Percentiles rank a stretch among this genome's conserved stretches.
These are phyloP conservation scores for Apophysomyces elegans DNA, from an alignment of 371 early-diverging fungal genomes.

Conservation along the genomic window DNA sequence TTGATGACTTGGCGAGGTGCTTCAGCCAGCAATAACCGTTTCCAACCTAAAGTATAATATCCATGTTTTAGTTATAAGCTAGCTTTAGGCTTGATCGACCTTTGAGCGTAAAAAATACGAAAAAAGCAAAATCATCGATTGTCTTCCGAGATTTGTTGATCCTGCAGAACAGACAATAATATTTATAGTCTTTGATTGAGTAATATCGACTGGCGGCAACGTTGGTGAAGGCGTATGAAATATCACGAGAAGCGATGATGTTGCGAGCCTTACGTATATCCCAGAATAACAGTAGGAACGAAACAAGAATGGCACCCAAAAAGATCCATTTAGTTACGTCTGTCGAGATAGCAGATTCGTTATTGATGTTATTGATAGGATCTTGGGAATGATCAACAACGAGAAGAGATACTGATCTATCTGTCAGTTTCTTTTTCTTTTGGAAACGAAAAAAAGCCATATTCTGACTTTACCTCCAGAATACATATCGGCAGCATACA, in stretches of 20 bases:
- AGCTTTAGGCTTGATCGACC: conserved; percentile 42
- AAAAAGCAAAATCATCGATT: conserved; percentile 79
- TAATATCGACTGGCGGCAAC: conserved; percentile 72
- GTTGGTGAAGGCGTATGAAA: conserved; percentile 79
- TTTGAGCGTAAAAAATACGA: conserved; percentile 83
- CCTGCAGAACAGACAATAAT: conserved; percentile 82
- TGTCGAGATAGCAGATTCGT: conserved; percentile 33
- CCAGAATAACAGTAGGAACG: conserved; percentile 68
- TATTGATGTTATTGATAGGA: background rate
- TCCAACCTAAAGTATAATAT: conserved; percentile 66
- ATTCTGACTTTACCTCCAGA: conserved; percentile 52
- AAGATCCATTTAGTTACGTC: conserved; percentile 64
- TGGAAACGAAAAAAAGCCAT: no score
- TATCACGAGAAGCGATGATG: conserved; percentile 72
- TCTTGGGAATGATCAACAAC: conserved; percentile 16
- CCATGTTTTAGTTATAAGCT: no score
- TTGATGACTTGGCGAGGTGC: conserved; percentile 82
- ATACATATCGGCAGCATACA: conserved; percentile 76
- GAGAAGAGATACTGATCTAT: conserved; percentile 16
- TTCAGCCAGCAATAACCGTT: conserved; percentile 83
- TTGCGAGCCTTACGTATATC: conserved; percentile 73
- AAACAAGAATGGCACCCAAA: conserved; percentile 71
- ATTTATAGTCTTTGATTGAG: conserved; percentile 63
- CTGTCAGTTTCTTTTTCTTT: no score
- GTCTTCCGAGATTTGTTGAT: conserved; percentile 68